Base-by-base conservation (phyloP, 1,284 basidiomycete genomes). In the Paramarasmius palmivorus region DNA sequence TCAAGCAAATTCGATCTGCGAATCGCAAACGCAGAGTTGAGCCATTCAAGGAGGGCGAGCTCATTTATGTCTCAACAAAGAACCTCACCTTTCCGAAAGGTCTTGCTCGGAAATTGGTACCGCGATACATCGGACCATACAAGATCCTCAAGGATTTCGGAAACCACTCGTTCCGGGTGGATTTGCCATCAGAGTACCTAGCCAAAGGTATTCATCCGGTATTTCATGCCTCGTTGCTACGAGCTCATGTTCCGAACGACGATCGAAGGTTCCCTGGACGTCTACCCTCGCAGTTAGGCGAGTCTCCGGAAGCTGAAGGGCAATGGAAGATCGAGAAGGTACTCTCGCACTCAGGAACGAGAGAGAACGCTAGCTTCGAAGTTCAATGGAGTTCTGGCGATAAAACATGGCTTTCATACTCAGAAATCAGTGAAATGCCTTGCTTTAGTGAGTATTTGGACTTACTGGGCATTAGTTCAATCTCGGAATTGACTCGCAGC, bases 31-130 rank as follows among this genome's bases (percentile, higher is more conserved):
- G 63, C 1, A 46, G 47, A 8, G 15, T 35, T 0, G 47, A 53
- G 1, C 62, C 63, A 0, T 71, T 68, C 47, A 19, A 7, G 2
- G 40, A 56, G 22, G 57, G 51, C 1, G 68, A 72, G 42, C 49
- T 69, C 0, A 62, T 63, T 0, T 72, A 72, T 44, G 12, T 72
- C 0, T 70, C 66, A 0, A 71, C 65, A 0, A 64, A 66, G 46
- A 72, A 70, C 40, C 25, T 72, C 1, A n/a, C n/a, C n/a, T n/a
- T n/a, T 8, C 65, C 61, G 0, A 68, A 69, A 38, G 64, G 65
- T 2, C 47, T 53, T 0, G 59, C 63, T 0, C 26, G 58, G 0
- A 72, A 71, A 41, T 52, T 71, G 0, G 19, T 55, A 0, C 69
- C 69, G 0, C 72, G 70, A 36, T 73, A 48, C 26, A n/a, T n/a